A percentile compares a stretch with the other conserved stretches of the same genome.
Conservation (phyloP, 2,329 filamentous ascomycete genomes). For the Hansfordia pulvinata region DNA sequence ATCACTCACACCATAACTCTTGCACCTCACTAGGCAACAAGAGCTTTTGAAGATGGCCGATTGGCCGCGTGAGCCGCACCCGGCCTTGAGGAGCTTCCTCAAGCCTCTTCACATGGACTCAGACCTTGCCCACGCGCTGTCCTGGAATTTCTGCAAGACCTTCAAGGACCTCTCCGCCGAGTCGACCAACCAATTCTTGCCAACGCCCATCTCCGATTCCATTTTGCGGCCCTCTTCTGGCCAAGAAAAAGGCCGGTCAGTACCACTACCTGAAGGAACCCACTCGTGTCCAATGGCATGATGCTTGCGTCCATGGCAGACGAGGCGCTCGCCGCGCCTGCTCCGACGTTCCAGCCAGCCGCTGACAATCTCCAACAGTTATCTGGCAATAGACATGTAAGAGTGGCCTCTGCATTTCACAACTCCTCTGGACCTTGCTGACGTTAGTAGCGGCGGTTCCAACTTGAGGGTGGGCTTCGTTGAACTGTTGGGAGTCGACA, state of each 20-base stretch:
- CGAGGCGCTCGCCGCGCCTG: too few species aligned
- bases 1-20: too few species aligned
- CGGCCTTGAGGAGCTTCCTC: slow-evolving; percentile 30
- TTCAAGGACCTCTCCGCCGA: slow-evolving; percentile 37
- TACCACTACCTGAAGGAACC: slow-evolving; percentile 5
- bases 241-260: slow-evolving; percentile 33
- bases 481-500: slow-evolving; percentile 32
- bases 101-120: slow-evolving; percentile 34
- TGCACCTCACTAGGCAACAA: too few species aligned
- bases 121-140: slow-evolving; percentile 29
- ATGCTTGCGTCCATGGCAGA: too few species aligned
- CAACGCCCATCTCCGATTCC: slow-evolving; percentile 47
- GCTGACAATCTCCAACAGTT: slow-evolving; percentile 24
- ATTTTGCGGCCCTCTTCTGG: slow-evolving; percentile 34
- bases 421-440: slow-evolving; percentile 6
- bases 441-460: slow-evolving; percentile 42
- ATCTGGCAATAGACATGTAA: slow-evolving; percentile 54
- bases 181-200: slow-evolving; percentile 41
- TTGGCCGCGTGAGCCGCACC: too few species aligned
- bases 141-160: slow-evolving; percentile 28
- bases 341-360: too few species aligned
- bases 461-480: slow-evolving; percentile 58
- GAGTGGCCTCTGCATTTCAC: slow-evolving; percentile 10
- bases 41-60: too few species aligned
- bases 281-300: too few species aligned